phyloP scores from a whole-genome alignment of 805 yeast genomes.

The Candida coquimbonensis region DNA sequence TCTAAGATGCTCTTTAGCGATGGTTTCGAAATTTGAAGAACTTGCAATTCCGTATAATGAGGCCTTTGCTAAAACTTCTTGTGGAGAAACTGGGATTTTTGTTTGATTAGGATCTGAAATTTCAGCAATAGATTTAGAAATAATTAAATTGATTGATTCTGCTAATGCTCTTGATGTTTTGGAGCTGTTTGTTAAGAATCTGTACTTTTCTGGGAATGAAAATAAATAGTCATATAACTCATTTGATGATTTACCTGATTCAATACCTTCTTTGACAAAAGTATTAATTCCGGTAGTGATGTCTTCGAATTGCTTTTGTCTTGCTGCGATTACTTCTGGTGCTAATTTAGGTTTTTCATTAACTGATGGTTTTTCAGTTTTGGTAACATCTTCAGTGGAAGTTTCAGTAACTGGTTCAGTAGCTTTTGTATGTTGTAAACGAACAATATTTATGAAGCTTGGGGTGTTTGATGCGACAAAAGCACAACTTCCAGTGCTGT shows the following conservation, averaged over 20 bases:
- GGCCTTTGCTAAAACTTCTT: slow-evolving; percentile 16
- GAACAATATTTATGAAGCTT: neutral
- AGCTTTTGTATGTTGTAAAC: neutral
- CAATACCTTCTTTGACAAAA: neutral
- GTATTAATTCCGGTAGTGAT: neutral
- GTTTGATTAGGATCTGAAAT: slow-evolving; percentile 8
- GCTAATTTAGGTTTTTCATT: neutral
- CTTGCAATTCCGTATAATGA: slow-evolving; percentile 13
- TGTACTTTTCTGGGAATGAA: neutral
- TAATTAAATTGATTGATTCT: slow-evolving; percentile 1
- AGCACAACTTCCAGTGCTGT: neutral
- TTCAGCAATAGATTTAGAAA: slow-evolving; percentile 14
- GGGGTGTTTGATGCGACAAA: neutral
- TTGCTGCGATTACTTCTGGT: neutral
- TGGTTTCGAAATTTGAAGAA: slow-evolving; percentile 6
- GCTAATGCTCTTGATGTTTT: neutral
- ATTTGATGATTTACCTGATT: slow-evolving; percentile 3
- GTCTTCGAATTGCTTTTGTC: neutral
- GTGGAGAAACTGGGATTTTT: slow-evolving; percentile 15
- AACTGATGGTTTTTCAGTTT: neutral
- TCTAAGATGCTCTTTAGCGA: slow-evolving; percentile 10
- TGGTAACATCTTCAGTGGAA: neutral
- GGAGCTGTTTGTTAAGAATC: slow-evolving; percentile 1
- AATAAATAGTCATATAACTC: slow-evolving; percentile 5
- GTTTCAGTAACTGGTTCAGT: neutral